Conservation (phyloP, 2,329 filamentous ascomycete genomes). For the Penicillium sp. region DNA sequence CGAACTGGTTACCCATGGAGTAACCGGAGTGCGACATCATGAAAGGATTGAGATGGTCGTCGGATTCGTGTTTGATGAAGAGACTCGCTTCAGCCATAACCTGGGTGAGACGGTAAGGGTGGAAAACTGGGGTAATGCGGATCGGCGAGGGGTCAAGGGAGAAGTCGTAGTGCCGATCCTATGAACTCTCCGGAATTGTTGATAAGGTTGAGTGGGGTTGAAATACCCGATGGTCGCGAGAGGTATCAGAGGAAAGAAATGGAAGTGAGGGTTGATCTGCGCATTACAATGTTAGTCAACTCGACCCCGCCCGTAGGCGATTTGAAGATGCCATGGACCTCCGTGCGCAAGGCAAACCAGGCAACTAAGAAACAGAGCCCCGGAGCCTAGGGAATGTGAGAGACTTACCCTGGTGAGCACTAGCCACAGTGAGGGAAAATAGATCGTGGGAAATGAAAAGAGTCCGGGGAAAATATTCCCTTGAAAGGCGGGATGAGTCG, state of each 20-base stretch:
- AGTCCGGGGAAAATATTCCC: conserved; percentile 6
- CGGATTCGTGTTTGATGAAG: conserved; percentile 69
- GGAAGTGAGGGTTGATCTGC: conserved; percentile 1
- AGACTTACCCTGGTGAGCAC: conserved; percentile 10
- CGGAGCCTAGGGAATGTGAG: conserved; percentile 3
- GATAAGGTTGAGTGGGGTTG: neutral
- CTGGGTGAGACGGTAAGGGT: conserved; percentile 7
- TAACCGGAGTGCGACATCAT: conserved; percentile 53
- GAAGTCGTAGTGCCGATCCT: conserved; percentile 11
- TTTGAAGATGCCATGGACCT: conserved; percentile 5
- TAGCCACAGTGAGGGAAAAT: neutral
- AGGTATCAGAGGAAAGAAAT: neutral
- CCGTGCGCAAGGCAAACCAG: conserved; percentile 9
- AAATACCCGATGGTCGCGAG: neutral
- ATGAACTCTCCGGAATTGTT: conserved; percentile 4
- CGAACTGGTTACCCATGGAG: conserved; percentile 57
- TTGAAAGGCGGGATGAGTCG: conserved; percentile 17
- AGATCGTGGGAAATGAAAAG: neutral
- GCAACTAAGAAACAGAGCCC: conserved; percentile 19
- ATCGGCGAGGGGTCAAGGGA: conserved; percentile 13
- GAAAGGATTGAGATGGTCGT: conserved; percentile 59
- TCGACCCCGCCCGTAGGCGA: conserved; percentile 9
- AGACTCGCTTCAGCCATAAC: conserved; percentile 58
- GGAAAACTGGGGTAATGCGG: neutral
- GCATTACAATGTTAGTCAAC: conserved; percentile 4